Evolutionary conservation across 768 basidiomycete species (phyloP).

Genomic region (Baorangia bicolor): DNA sequence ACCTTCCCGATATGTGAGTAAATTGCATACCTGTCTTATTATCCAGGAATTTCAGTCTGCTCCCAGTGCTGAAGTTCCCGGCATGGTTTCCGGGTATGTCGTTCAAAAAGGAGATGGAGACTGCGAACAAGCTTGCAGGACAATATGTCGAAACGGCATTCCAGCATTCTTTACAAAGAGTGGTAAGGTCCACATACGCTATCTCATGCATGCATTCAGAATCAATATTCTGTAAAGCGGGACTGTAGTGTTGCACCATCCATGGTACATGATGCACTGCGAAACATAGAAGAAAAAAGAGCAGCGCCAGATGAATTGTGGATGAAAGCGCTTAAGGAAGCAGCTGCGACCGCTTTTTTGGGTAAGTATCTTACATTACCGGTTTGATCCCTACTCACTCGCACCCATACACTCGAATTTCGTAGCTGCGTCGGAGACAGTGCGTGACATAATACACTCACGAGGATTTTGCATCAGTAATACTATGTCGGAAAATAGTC

Average conservation of each 20-base stretch:
- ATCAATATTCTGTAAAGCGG: no score
- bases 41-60: no score
- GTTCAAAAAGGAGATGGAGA: slow-evolving; percentile 1
- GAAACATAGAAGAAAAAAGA: background rate
- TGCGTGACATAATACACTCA: background rate
- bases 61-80: slow-evolving; percentile 6
- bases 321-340: background rate
- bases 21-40: no score
- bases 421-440: slow-evolving; percentile 13
- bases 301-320: background rate
- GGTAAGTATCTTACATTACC: no score
- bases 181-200: no score
- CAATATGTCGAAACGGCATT: slow-evolving; percentile 5
- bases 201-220: no score
- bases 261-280: slow-evolving; percentile 4
- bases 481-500: background rate
- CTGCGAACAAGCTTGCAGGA: no score
- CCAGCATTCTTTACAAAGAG: background rate
- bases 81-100: slow-evolving; percentile 5
- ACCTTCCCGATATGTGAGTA: slow-evolving; percentile 4
- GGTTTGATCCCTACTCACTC: no score
- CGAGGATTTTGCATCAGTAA: background rate
- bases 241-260: background rate
- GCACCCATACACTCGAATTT: no score
- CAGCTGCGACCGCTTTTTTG: background rate